Evolutionary conservation across 441 rosid species (phyloP).

Genomic region (Arabidopsis hybrid): DNA sequence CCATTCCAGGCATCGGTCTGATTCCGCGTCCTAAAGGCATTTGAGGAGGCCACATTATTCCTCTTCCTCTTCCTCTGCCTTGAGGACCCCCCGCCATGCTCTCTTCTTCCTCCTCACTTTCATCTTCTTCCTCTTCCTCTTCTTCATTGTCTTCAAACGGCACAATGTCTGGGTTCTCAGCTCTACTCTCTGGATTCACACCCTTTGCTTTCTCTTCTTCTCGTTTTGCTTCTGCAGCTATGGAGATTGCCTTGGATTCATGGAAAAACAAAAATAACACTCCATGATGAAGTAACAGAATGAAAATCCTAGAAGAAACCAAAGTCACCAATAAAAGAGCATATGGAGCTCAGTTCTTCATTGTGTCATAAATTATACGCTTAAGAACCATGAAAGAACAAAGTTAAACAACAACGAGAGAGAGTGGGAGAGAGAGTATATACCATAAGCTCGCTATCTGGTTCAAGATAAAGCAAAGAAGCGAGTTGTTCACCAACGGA

Average conservation of each 20-base stretch:
- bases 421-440: background rate
- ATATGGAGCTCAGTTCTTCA: constrained; percentile 18
- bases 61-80: constrained; percentile 96
- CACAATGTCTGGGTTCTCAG: constrained; percentile 95
- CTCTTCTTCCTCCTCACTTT: constrained; percentile 80
- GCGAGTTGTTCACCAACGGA: constrained; percentile 95
- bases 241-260: constrained; percentile 70
- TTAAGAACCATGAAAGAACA: constrained; percentile 2
- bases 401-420: constrained; percentile 15
- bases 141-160: constrained; percentile 99
- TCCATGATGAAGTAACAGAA: constrained; percentile 3
- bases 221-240: constrained; percentile 93
- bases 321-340: constrained; percentile 15
- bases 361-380: constrained; percentile 16
- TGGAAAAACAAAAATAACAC: constrained; percentile 12
- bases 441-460: constrained; percentile 99
- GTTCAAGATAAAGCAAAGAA: constrained; percentile 90
- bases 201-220: constrained; percentile 99
- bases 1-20: constrained; percentile 88
- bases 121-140: constrained; percentile 97
- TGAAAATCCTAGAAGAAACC: constrained; percentile 15
- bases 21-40: constrained; percentile 85
- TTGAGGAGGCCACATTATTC: constrained; percentile 93
- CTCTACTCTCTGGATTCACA: constrained; percentile 73
- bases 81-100: constrained; percentile 59